Evolutionary conservation across 257 asterid species (phyloP), one percentile per base, ranked within the genome.

Genomic region (Fraxinus quadrangulata): DNA sequence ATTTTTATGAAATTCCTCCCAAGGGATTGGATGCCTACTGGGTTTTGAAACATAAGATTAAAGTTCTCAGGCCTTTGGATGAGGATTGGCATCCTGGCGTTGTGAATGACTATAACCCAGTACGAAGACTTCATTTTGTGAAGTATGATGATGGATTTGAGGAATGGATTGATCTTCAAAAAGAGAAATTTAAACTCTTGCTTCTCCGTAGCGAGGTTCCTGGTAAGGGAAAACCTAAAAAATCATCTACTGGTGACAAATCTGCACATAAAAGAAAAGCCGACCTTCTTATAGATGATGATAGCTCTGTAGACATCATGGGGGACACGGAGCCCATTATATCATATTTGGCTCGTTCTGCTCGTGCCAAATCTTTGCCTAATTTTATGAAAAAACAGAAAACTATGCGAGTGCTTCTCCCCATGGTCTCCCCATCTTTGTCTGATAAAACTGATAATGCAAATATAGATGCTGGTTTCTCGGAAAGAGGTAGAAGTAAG

Each of bases 81-180:
- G 96, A 92, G 82, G 87, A 92, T 84, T 96, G 99, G 99, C 92
- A 92, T 78, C 73, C 82, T 82, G 99, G 99, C 75, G 84, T 86
- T 63, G 92, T 96, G 71, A 80, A 81, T 81, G 92, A 89, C 75
- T 96, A 93, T 81, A 89, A 93, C 83, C 89, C 95, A 2, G 96
- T 87, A 83, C 82, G 83, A 61, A 88, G 85, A 81, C 95, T 87
- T 79, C 97, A 93, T 82, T 96, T 85, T 78, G 87, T 96, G 59
- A 89, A 93, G 85, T 96, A 96, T 73, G 98, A 93, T 88, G 99
- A 94, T 70, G 82, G 94, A 71, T 98, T 93, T 77, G 99, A 92
- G 84, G 99, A 93, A 77, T 93, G 98, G 96, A 86, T 96, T 83
- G 83, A 92, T 86, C 97, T 96, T 76, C 88, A 81, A 19, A 85